phyloP scores from a whole-genome alignment of 1,284 basidiomycete genomes.

The Abortiporus biennis region DNA sequence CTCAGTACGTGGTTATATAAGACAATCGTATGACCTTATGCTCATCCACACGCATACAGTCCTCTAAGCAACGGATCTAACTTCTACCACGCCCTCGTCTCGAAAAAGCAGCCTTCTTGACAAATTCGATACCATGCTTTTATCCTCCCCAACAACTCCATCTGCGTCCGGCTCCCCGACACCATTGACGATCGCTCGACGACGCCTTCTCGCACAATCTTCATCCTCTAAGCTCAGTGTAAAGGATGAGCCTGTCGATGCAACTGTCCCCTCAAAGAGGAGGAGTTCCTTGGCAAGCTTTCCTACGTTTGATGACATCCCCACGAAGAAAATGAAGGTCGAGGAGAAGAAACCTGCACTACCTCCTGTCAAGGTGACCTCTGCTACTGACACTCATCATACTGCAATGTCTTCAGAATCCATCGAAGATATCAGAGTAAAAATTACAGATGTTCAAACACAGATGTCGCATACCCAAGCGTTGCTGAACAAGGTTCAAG shows the following conservation, averaged over 20 bases:
- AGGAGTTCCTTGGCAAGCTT: no score
- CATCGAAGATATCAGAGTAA: conserved; percentile 6
- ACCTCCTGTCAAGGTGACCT: background rate
- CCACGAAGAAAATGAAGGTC: conserved; percentile 1
- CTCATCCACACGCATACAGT: background rate
- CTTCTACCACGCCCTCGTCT: no score
- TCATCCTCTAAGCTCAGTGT: conserved; percentile 9
- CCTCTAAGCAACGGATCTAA: no score
- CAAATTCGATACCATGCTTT: no score
- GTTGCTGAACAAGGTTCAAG: conserved; percentile 15
- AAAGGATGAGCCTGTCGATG: conserved; percentile 28
- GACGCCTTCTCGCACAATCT: background rate
- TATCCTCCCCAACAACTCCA: no score
- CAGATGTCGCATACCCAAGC: conserved; percentile 19
- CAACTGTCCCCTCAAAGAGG: conserved; percentile 28
- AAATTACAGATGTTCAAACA: conserved; percentile 23
- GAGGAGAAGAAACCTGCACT: background rate
- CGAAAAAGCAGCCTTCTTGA: no score
- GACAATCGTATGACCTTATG: no score
- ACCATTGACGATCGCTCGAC: no score
- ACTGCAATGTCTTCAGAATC: background rate
- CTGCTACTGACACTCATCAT: background rate
- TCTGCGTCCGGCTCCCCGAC: no score
- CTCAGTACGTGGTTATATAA: no score
- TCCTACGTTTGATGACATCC: no score